Conservation (phyloP, 768 basidiomycete genomes). For the Mycena epipterygia region DNA sequence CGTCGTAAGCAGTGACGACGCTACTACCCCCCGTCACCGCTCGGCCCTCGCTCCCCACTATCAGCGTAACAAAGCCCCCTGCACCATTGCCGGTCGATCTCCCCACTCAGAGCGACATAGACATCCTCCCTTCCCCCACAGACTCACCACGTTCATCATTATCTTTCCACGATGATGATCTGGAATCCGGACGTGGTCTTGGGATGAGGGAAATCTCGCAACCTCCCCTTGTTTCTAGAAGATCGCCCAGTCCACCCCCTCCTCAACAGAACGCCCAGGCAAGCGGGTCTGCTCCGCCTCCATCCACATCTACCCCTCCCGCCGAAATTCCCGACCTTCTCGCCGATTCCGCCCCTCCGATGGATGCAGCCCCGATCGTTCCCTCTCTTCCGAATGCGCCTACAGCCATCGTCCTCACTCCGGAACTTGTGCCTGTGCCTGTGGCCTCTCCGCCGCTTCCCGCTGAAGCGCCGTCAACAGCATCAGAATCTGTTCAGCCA, state of each 20-base stretch:
- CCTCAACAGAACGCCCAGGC: conserved; percentile 13
- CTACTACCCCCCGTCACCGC: conserved; percentile 50
- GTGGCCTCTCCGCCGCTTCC: background rate
- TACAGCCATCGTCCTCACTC: conserved; percentile 14
- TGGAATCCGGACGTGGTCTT: conserved; percentile 61
- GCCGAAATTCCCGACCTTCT: conserved; percentile 65
- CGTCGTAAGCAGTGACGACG: conserved; percentile 62
- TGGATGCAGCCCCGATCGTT: conserved; percentile 54
- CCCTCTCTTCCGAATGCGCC: conserved; percentile 40
- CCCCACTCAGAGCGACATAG: conserved; percentile 74
- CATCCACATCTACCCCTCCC: conserved; percentile 30
- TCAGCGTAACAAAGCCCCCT: conserved; percentile 78
- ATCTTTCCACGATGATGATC: conserved; percentile 60
- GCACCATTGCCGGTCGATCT: conserved; percentile 78
- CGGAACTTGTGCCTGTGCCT: conserved; percentile 15
- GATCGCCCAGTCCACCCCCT: conserved; percentile 22
- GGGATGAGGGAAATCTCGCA: conserved; percentile 54
- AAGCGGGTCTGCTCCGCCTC: conserved; percentile 32
- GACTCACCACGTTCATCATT: conserved; percentile 58
- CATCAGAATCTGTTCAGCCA: conserved; percentile 13
- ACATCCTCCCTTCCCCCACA: conserved; percentile 57
- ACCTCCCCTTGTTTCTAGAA: conserved; percentile 39
- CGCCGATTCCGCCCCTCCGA: conserved; percentile 54
- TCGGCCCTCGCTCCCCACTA: conserved; percentile 59
- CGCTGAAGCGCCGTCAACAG: conserved; percentile 6